A percentile compares a stretch with the other conserved stretches of the same genome.
These are phyloP conservation scores for Akanthomyces dipterigenus DNA, from an alignment of 2,329 filamentous ascomycete species.

Conservation along the genomic window DNA sequence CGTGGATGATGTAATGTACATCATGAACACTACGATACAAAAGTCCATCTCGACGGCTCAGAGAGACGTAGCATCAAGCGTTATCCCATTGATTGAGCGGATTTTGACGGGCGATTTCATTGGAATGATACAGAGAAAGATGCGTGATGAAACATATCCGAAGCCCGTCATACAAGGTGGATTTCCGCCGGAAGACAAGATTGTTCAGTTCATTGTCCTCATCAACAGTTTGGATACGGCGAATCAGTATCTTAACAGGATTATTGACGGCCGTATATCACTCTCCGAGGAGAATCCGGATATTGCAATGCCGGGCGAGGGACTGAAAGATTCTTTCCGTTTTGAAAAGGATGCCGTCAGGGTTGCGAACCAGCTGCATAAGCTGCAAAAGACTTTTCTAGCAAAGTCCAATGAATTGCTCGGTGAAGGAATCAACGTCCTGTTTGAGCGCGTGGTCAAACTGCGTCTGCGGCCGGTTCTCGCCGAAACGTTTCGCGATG, in stretches of 20 bases:
- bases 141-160: constrained; percentile 93
- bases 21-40: constrained; percentile 86
- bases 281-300: constrained; percentile 31
- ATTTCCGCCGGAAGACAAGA: constrained; percentile 78
- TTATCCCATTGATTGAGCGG: constrained; percentile 70
- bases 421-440: constrained; percentile 74
- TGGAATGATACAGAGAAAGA: constrained; percentile 94
- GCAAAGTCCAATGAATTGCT: constrained; percentile 76
- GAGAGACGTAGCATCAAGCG: constrained; percentile 65
- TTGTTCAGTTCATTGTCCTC: constrained; percentile 82
- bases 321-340: constrained; percentile 64
- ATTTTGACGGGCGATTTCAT: constrained; percentile 87
- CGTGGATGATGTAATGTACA: constrained; percentile 99
- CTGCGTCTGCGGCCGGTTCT: constrained; percentile 77
- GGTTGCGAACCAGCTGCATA: constrained; percentile 60
- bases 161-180: constrained; percentile 70
- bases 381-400: constrained; percentile 65
- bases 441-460: constrained; percentile 84
- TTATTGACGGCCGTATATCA: constrained; percentile 63
- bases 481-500: constrained; percentile 82
- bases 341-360: constrained; percentile 68
- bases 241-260: constrained; percentile 83
- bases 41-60: constrained; percentile 83
- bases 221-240: constrained; percentile 95
- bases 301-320: constrained; percentile 30